Conservation (phyloP, 805 yeast species). For the Ogataea polymorpha region DNA sequence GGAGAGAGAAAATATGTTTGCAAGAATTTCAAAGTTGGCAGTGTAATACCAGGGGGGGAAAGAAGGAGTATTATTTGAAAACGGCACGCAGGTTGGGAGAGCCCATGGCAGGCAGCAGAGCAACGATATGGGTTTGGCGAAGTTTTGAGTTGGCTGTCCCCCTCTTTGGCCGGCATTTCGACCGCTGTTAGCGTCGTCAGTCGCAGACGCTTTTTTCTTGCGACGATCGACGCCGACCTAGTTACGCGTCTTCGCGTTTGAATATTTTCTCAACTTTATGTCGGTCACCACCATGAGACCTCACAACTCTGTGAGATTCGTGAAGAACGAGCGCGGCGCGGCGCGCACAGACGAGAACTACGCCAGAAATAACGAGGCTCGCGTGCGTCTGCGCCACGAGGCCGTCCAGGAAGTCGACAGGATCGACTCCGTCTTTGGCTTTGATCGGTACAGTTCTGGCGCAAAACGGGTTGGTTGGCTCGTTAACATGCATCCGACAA, state of each 20-base stretch:
- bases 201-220: not conserved
- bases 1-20: constrained; percentile 7
- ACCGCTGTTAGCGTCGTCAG: not conserved
- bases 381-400: constrained; percentile 40
- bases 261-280: constrained; percentile 8
- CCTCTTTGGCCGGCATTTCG: not conserved
- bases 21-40: constrained; percentile 4
- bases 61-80: no score
- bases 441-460: constrained; percentile 72
- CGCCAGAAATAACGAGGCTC: constrained; percentile 8
- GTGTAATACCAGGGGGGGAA: not conserved
- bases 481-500: constrained; percentile 88
- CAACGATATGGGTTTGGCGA: no score
- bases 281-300: constrained; percentile 10
- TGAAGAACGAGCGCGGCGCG: constrained; percentile 9
- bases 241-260: constrained; percentile 11
- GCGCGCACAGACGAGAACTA: constrained; percentile 1
- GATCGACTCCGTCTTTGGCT: constrained; percentile 84
- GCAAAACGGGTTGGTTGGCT: constrained; percentile 83
- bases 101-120: no score
- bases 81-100: no score
- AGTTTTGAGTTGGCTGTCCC: not conserved
- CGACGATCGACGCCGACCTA: constrained; percentile 8
- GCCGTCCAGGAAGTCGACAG: constrained; percentile 59
- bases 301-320: constrained; percentile 8